Evolutionary conservation across 257 asterid genomes (phyloP), one percentile per base, ranked within the genome.

Genomic region (Penstemon newberryi): DNA sequence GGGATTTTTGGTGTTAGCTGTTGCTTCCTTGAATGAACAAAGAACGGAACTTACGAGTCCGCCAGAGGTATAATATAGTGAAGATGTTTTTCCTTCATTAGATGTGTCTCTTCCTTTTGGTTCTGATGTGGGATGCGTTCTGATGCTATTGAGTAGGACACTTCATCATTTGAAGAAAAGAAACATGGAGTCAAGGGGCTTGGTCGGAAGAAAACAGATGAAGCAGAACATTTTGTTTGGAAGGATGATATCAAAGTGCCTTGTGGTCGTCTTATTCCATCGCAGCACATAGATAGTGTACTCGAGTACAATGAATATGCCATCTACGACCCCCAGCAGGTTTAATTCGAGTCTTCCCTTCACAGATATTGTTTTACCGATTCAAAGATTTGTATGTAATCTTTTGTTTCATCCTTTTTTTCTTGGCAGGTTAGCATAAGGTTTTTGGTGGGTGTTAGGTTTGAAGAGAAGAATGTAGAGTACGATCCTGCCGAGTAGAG

Each of bases 221-320:
- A 89, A 41, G 71, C 89, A 0, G 99, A 91, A 78, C 97, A 94
- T 67, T 79, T 89, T 3, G 65, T 68, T 0, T 94, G 99, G 99
- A 83, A 83, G 63, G 90, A 83, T 15, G 87, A 87, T 57, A 81
- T 94, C 36, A 87, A 79, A 72, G 93, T 94, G 57, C 99, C 96
- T 0, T 83, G 95, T 10, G 99, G 99, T 4, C 67, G 41, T 15
- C 73, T 94, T 54, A 56, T 84, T 51, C 83, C 83, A 0, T 91
- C 97, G 0, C 88, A 78, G 33, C 70, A 84, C 67, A 80, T 77
- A 65, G 89, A 87, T 7, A 91, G 99, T 56, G 78, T 68, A 3
- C 89, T 91, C 0, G 96, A 87, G 73, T 91, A 84, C 75, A 82
- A 89, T 2, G 97, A 94, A 60, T 91, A 89, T 42, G 99, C 99